Base-by-base conservation (phyloP, 371 early-diverging fungal species). In the Apophysomyces elegans region DNA sequence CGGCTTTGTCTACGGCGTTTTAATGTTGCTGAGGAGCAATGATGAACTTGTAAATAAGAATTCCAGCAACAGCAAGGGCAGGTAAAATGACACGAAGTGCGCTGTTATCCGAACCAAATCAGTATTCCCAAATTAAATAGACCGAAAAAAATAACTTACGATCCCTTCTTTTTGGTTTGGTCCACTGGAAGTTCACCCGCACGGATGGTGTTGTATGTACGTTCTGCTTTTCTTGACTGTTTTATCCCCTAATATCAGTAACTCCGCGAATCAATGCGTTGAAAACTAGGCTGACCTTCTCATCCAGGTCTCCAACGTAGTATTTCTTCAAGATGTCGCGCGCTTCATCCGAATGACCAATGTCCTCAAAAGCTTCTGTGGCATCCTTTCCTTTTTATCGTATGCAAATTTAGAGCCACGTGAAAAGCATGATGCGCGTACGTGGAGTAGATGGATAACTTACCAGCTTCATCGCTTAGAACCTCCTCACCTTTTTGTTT, bases 281-380 rank as follows among this genome's bases (percentile, higher is more conserved):
- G 45, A 39, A 61, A 56, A 37, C 36, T 4, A 18, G 16, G 8
- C 70, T 71, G 63, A 78, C 78, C 38, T 59, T 68, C 63, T 74
- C 79, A 56, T 78, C 77, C 56, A 82, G 69, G 45, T 71, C 67
- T 66, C 78, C 83, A 68, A 82, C 56, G 7, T 64, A 59, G 62
- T 79, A 82, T 63, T 77, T 76, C 37, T 69, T 66, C 62, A 80
- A 64, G 13, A 77, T 77, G 21, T 75, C 75, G 66, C 79, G 79
- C 35, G 77, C 74, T 65, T 94, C 93, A 50, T 93, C 92, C n/a
- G 91, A 91, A 82, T 95, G 95, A 41, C 91, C 91, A 63, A 95
- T 91, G 70, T 95, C 95, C 69, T 95, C 94, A 66, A 95, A 95
- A 14, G 91, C 88, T 63, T 90, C 93, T 47, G 94, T 92, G 54